These are phyloP conservation scores for Boletus pseudo-olivaceus DNA, from an alignment of 768 basidiomycete genomes.

Conservation along the genomic window DNA sequence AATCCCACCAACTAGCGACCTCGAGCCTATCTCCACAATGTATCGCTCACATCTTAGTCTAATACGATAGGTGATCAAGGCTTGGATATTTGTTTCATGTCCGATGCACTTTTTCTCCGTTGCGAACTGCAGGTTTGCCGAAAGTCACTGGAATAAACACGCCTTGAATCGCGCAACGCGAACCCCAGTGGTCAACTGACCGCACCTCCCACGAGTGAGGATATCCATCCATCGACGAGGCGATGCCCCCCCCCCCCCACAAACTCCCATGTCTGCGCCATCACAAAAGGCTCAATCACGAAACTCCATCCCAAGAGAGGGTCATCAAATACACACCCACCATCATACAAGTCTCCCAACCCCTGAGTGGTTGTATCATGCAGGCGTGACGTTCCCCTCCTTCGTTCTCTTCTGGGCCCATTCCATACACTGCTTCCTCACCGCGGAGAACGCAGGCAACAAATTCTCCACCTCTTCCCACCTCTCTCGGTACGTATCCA, in stretches of 20 bases:
- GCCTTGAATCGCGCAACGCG: background rate
- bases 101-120: background rate
- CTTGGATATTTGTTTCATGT: background rate
- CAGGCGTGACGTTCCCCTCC: background rate
- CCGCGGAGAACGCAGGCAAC: slow-evolving; percentile 21
- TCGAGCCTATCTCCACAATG: background rate
- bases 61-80: background rate
- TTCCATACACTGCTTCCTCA: slow-evolving; percentile 16
- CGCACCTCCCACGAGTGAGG: background rate
- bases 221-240: background rate
- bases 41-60: background rate
- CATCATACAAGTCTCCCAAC: background rate
- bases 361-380: background rate
- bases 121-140: background rate
- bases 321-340: background rate
- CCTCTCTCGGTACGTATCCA: slow-evolving; percentile 6
- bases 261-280: background rate
- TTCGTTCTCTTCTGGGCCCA: background rate
- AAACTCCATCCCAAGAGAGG: too few species aligned
- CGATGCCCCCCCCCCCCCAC: background rate
- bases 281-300: background rate
- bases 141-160: background rate
- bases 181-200: background rate
- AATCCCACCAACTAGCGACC: background rate
- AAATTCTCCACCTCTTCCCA: slow-evolving; percentile 25